Evolutionary conservation across 1,139 yeast genomes (phyloP).

Genomic region (Suhomyces atakaporum): DNA sequence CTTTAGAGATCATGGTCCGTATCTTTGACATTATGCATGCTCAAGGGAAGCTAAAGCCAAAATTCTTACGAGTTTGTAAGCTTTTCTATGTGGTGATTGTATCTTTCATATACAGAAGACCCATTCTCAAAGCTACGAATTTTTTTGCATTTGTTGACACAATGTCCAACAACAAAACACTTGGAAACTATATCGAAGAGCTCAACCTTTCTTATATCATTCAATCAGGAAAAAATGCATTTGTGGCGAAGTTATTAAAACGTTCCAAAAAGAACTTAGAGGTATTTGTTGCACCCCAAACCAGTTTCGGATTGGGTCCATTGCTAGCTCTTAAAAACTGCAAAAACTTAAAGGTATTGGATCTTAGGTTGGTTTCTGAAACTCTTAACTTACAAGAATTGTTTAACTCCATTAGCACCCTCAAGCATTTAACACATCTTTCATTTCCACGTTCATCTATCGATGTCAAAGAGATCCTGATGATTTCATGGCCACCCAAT

Average conservation of each 20-base stretch:
- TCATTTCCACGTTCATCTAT: slow-evolving; percentile 90
- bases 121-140: slow-evolving; percentile 64
- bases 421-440: slow-evolving; percentile 65
- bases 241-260: slow-evolving; percentile 76
- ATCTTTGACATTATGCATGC: slow-evolving; percentile 47
- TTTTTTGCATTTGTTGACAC: slow-evolving; percentile 74
- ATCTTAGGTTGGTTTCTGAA: slow-evolving; percentile 87
- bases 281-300: slow-evolving; percentile 85
- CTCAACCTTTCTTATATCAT: slow-evolving; percentile 77
- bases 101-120: slow-evolving; percentile 64
- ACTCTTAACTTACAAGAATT: slow-evolving; percentile 80
- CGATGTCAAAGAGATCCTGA: slow-evolving; percentile 61
- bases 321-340: slow-evolving; percentile 76
- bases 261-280: slow-evolving; percentile 67
- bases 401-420: slow-evolving; percentile 68
- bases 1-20: slow-evolving; percentile 59
- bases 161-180: slow-evolving; percentile 46
- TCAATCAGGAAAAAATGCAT: slow-evolving; percentile 93
- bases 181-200: slow-evolving; percentile 48
- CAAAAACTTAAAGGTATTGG: slow-evolving; percentile 60
- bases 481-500: slow-evolving; percentile 71
- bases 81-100: slow-evolving; percentile 60
- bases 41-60: slow-evolving; percentile 44
- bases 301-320: slow-evolving; percentile 92
- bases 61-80: slow-evolving; percentile 61